Conservation (phyloP, 495 filamentous ascomycete species). For the Geopyxis carbonaria region DNA sequence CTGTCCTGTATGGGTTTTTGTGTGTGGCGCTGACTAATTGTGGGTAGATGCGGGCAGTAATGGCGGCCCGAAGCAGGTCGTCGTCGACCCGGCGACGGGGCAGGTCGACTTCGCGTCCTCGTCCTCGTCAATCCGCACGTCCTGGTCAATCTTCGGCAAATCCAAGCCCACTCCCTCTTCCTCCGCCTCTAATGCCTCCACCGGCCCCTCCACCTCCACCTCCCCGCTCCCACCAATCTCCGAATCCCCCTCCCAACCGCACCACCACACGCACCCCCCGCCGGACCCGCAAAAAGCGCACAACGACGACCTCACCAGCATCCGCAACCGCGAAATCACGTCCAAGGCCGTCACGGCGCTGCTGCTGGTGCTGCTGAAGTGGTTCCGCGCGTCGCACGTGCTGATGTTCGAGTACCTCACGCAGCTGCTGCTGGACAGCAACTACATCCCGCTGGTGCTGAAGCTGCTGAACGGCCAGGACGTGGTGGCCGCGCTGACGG, state of each 20-base stretch:
- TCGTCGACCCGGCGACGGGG: constrained; percentile 6
- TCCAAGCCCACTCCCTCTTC: constrained; percentile 3
- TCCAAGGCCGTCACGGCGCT: constrained; percentile 80
- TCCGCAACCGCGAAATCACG: constrained; percentile 67
- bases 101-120: constrained; percentile 14
- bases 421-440: constrained; percentile 80
- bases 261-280: too few species aligned
- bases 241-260: constrained; percentile 1
- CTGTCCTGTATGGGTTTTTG: too few species aligned
- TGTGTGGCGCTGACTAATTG: too few species aligned
- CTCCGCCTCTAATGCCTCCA: constrained; percentile 2
- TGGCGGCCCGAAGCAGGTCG: neutral
- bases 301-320: constrained; percentile 60
- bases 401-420: constrained; percentile 92
- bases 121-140: constrained; percentile 10
- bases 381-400: constrained; percentile 90
- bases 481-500: constrained; percentile 70
- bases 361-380: constrained; percentile 72
- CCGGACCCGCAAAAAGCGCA: constrained; percentile 13
- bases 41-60: neutral
- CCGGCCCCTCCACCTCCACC: too few species aligned
- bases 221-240: constrained; percentile 1
- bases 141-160: constrained; percentile 21
- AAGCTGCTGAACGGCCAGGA: constrained; percentile 91
- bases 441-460: constrained; percentile 78